These are phyloP conservation scores for Mytilinidion resinicola DNA, from an alignment of 495 filamentous ascomycete genomes.

Conservation along the genomic window DNA sequence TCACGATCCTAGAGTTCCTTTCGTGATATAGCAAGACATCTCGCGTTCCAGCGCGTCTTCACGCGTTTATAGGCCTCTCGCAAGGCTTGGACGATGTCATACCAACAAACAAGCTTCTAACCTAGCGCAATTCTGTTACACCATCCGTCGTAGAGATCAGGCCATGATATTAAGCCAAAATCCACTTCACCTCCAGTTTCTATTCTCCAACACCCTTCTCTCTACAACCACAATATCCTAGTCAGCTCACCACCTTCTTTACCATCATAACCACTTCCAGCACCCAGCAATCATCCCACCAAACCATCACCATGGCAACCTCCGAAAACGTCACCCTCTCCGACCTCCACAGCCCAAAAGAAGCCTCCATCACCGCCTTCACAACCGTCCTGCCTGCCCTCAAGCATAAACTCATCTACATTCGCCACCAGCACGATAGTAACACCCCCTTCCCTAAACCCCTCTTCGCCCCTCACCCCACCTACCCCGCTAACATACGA, in stretches of 20 bases:
- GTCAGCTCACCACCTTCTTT: not conserved
- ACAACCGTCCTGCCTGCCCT: slow-evolving; percentile 42
- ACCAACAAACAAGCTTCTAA: not conserved
- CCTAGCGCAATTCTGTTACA: not conserved
- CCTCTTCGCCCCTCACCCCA: not conserved
- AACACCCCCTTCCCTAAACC: slow-evolving; percentile 3
- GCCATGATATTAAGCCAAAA: not conserved
- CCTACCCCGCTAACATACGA: not conserved
- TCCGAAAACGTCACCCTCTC: slow-evolving; percentile 47
- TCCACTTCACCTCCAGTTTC: not conserved
- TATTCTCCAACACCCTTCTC: not conserved
- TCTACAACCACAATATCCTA: not conserved
- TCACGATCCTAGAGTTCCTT: too few relatives aligned
- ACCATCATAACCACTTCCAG: not conserved
- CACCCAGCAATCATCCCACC: not conserved
- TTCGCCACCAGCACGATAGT: slow-evolving; percentile 40
- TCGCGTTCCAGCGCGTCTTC: too few relatives aligned
- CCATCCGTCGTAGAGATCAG: not conserved
- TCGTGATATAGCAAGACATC: too few relatives aligned
- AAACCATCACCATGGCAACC: slow-evolving; percentile 40
- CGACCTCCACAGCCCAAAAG: slow-evolving; percentile 44
- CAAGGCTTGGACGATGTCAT: not conserved
- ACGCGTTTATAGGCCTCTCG: too few relatives aligned
- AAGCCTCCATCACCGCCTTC: slow-evolving; percentile 48
- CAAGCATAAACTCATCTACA: slow-evolving; percentile 46